Base-by-base conservation (phyloP, 192 early-diverging fungal genomes). In the Helicostylum pulchrum region DNA sequence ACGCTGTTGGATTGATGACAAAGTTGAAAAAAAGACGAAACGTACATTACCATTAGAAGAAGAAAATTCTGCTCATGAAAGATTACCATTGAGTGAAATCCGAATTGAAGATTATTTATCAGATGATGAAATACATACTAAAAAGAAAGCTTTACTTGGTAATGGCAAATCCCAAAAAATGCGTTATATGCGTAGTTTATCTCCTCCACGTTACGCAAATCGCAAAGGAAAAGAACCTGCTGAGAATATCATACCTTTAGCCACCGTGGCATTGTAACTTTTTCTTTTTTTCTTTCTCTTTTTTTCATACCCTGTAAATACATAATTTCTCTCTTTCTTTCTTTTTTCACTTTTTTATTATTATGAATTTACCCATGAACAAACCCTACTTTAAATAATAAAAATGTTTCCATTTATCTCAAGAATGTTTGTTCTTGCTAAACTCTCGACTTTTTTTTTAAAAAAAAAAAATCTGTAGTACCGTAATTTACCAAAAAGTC, bases 51-150 rank as follows among this genome's bases (percentile, higher is more conserved):
- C 15, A 46, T 15, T 46, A 46, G 15, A 10, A 46, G 44, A 3
- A 46, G 44, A 15, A 8, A 15, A 12, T 12, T 8, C 14, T 12
- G 43, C 14, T 36, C 14, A 44, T 45, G 12, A 59, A 59, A 39
- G 57, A 45, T 43, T 45, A 59, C 57, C 57, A 59, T 44, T 59
- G 21, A 17, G 21, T 26, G 57, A 59, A 45, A 59, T 59, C 6
- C 32, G 21, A n/a, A 3, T 39, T 39, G 36, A 59, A 21, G 57
- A 59, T 12, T 44, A 59, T 59, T 17, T 20, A 57, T 57, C 55
- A 57, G 57, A 59, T 44, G 57, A 59, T 59, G 57, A 59, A 45
- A 19, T 17, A 59, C 57, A 39, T 45, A 17, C 57, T 21, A 39
- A 42, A 45, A 59, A 59, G 57, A 59, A 59, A 44, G 7, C 19